phyloP scores from a whole-genome alignment of 202 grass and related monocot genomes.

The Digitaria exilis region DNA sequence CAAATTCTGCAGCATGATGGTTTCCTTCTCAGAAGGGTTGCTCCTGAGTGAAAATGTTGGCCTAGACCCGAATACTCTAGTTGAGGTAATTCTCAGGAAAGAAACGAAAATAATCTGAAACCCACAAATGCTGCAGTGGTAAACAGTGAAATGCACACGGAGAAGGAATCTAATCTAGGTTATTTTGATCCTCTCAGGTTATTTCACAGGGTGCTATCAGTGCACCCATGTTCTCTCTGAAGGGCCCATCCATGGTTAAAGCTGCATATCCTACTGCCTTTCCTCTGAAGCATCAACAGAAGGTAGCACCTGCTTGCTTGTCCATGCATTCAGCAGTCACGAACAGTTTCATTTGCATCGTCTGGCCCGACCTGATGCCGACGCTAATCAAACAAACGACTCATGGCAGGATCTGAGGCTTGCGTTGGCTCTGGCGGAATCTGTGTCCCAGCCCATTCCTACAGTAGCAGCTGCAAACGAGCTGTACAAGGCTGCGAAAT shows the following conservation, averaged over 20 bases:
- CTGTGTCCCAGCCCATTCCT: conserved; percentile 77
- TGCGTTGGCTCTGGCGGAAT: conserved; percentile 74
- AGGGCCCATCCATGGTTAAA: conserved; percentile 95
- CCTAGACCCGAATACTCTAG: conserved; percentile 71
- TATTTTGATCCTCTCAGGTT: conserved; percentile 57
- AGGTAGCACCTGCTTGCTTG: conserved; percentile 47
- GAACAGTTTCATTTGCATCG: conserved; percentile 36
- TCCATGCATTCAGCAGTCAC: conserved; percentile 7
- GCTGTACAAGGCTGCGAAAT: conserved; percentile 82
- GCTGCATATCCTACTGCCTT: conserved; percentile 79
- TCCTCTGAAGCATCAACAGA: conserved; percentile 95
- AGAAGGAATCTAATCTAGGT: conserved; percentile 32
- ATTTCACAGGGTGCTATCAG: conserved; percentile 92
- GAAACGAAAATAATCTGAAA: conserved; percentile 16
- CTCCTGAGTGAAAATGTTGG: conserved; percentile 82
- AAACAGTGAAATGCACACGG: neutral
- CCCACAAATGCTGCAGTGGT: neutral
- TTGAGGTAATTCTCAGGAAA: conserved; percentile 59
- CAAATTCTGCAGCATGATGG: conserved; percentile 87
- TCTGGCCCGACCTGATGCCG: neutral
- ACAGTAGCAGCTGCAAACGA: conserved; percentile 83
- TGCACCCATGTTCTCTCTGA: conserved; percentile 85
- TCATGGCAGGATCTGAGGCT: conserved; percentile 81
- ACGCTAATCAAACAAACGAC: neutral
- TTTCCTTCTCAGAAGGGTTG: conserved; percentile 85